Evolutionary conservation across 164 flowering plant genomes (phyloP).

Genomic region (Cinnamomum micranthum): DNA sequence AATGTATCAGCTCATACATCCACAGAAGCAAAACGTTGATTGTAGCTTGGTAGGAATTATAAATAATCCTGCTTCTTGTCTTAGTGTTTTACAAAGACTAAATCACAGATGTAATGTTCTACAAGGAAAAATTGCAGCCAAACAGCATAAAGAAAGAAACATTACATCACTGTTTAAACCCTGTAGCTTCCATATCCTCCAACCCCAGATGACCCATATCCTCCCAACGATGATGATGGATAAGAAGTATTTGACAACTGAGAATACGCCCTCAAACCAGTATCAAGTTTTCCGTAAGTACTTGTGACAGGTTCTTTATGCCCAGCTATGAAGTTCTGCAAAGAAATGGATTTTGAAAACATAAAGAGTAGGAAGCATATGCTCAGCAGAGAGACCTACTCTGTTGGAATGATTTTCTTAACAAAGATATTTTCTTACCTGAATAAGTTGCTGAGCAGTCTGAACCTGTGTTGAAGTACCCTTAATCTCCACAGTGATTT

Average conservation of each 20-base stretch:
- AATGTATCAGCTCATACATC: not conserved
- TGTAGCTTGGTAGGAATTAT: not conserved
- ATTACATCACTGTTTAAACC: constrained; percentile 28
- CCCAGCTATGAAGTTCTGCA: constrained; percentile 56
- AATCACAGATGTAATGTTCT: not conserved
- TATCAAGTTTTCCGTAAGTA: constrained; percentile 46
- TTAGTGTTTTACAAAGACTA: not conserved
- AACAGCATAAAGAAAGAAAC: not conserved
- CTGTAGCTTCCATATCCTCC: constrained; percentile 59
- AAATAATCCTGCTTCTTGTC: not conserved
- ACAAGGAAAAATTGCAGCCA: not conserved
- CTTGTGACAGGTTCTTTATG: constrained; percentile 50
- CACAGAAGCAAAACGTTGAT: not conserved
- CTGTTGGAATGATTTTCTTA: not conserved
- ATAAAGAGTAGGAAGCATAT: no score
- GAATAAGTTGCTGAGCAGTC: constrained; percentile 82
- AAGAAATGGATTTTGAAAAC: not conserved
- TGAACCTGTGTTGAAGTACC: constrained; percentile 92
- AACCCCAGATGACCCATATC: constrained; percentile 56
- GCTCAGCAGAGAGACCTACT: no score
- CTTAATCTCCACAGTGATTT: constrained; percentile 85
- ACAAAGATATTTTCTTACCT: constrained; percentile 34
- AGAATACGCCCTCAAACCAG: constrained; percentile 49
- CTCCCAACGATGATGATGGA: constrained; percentile 48
- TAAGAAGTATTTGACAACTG: constrained; percentile 37